These are phyloP conservation scores for Penicillium sp. DNA, from an alignment of 2,329 filamentous ascomycete genomes.

Conservation along the genomic window DNA sequence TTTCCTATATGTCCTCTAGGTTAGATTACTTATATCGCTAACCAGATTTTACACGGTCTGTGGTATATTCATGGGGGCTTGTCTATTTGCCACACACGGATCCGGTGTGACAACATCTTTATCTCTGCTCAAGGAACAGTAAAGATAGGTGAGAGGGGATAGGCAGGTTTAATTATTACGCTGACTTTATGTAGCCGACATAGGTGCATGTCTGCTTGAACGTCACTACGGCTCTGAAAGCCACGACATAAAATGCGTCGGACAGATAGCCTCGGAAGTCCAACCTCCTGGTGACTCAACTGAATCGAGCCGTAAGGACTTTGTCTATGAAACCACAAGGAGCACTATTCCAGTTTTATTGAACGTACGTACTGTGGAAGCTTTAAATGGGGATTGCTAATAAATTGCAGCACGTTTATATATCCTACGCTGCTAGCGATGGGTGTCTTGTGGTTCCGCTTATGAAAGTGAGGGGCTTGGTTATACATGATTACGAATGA, in stretches of 20 bases:
- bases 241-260: slow-evolving; percentile 2
- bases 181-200: slow-evolving; percentile 1
- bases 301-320: not conserved
- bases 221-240: slow-evolving; percentile 3
- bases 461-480: slow-evolving; percentile 4
- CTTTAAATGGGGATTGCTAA: not conserved
- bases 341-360: slow-evolving; percentile 1
- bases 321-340: not conserved
- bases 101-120: slow-evolving; percentile 1
- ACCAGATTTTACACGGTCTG: slow-evolving; percentile 1
- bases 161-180: not conserved
- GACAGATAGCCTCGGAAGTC: not conserved
- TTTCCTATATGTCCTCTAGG: not conserved
- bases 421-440: slow-evolving; percentile 2
- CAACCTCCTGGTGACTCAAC: not conserved
- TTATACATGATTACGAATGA: slow-evolving; percentile 6
- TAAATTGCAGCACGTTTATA: slow-evolving; percentile 3
- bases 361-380: not conserved
- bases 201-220: slow-evolving; percentile 3
- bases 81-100: slow-evolving; percentile 1
- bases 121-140: slow-evolving; percentile 5
- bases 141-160: slow-evolving; percentile 3
- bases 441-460: slow-evolving; percentile 4
- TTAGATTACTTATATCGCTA: slow-evolving; percentile 3
- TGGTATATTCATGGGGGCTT: slow-evolving; percentile 6